Evolutionary conservation across 2,329 filamentous ascomycete species (phyloP).

Genomic region (Cryphonectria radicalis): DNA sequence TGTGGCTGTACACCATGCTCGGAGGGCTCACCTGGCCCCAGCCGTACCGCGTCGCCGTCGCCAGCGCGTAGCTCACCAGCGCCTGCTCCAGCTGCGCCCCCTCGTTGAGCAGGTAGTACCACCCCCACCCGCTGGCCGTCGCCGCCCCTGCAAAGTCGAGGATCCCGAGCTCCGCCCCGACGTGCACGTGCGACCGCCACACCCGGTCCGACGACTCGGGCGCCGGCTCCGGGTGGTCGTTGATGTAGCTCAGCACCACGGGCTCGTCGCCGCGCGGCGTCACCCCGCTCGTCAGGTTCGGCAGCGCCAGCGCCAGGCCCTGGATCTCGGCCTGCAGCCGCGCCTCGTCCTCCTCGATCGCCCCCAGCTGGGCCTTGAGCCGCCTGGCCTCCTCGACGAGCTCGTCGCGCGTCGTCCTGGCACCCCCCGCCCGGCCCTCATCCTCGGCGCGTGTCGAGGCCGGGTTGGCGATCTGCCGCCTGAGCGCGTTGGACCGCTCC

Average conservation of each 20-base stretch:
- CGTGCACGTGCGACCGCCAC: conserved; percentile 80
- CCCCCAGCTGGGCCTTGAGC: conserved; percentile 65
- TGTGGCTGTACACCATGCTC: conserved; percentile 88
- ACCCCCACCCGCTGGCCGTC: conserved; percentile 90
- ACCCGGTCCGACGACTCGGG: conserved; percentile 45
- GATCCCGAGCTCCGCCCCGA: conserved; percentile 84
- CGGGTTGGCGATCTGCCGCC: conserved; percentile 59
- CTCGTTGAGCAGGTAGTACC: conserved; percentile 95
- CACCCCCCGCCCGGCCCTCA: conserved; percentile 33
- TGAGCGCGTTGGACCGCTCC: conserved; percentile 68
- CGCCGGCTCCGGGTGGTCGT: conserved; percentile 61
- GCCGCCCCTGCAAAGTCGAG: conserved; percentile 85
- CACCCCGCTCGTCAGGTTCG: conserved; percentile 79
- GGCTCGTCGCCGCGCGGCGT: conserved; percentile 75
- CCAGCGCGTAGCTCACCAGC: conserved; percentile 82
- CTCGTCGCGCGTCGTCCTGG: conserved; percentile 50
- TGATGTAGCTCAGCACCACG: conserved; percentile 75
- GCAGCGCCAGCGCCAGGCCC: conserved; percentile 74
- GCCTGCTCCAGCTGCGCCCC: conserved; percentile 94
- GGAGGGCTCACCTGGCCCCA: conserved; percentile 86
- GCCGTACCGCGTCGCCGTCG: conserved; percentile 68
- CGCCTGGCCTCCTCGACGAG: conserved; percentile 66
- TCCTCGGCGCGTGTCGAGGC: conserved; percentile 51
- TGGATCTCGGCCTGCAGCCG: conserved; percentile 68
- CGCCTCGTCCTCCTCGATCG: conserved; percentile 66